phyloP scores from a whole-genome alignment of 768 basidiomycete species.

The Russula sp. region DNA sequence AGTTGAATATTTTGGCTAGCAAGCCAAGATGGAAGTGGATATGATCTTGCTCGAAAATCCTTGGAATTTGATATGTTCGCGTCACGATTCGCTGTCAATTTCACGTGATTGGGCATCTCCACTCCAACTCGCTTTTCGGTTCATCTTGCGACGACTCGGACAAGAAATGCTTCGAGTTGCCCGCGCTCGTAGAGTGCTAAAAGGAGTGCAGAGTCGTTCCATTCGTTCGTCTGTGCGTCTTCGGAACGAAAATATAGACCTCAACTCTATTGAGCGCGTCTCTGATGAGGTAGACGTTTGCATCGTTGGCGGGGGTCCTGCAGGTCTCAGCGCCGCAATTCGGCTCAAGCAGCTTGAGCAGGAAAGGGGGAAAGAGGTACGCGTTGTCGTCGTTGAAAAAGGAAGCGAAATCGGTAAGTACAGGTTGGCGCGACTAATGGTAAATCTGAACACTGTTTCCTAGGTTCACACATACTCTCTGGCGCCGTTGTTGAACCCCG shows the following conservation, averaged over 20 bases:
- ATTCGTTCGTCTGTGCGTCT: conserved; percentile 35
- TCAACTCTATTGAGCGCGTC: conserved; percentile 68
- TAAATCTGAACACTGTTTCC: neutral
- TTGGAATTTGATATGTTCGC: neutral
- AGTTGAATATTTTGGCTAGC: too few relatives aligned
- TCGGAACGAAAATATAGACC: conserved; percentile 48
- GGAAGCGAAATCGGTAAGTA: conserved; percentile 84
- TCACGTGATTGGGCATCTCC: conserved; percentile 23
- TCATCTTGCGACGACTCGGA: neutral
- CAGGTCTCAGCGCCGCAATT: conserved; percentile 94
- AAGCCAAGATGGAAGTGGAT: too few relatives aligned
- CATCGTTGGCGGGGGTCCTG: conserved; percentile 95
- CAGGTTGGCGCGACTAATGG: neutral
- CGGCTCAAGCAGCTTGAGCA: conserved; percentile 88
- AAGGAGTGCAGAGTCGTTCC: conserved; percentile 16
- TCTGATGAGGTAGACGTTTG: conserved; percentile 94
- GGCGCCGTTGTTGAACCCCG: conserved; percentile 94
- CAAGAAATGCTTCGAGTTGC: conserved; percentile 24
- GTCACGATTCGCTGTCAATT: neutral
- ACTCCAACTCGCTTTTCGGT: neutral
- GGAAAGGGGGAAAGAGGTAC: conserved; percentile 72
- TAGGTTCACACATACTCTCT: conserved; percentile 92
- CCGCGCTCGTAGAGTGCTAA: conserved; percentile 10
- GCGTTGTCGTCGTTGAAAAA: conserved; percentile 95
- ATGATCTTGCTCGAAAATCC: neutral